phyloP scores from a whole-genome alignment of 2,329 filamentous ascomycete genomes.

The Aspergillus hiratsukae region DNA sequence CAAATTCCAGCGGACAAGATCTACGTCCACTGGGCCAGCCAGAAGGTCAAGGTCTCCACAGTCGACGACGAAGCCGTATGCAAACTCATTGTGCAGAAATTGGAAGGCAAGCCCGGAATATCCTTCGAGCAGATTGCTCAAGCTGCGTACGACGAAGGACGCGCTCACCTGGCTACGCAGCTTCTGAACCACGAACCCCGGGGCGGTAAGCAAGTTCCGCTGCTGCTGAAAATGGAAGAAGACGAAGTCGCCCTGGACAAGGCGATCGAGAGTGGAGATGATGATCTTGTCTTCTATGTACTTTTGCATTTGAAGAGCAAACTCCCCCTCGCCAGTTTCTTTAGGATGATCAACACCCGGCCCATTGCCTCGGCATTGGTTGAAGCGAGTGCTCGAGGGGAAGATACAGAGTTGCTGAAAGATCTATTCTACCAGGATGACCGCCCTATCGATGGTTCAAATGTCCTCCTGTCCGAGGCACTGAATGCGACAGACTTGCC shows the following conservation, averaged over 20 bases:
- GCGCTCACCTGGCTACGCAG: constrained; percentile 81
- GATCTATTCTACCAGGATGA: constrained; percentile 98
- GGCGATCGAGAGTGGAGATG: constrained; percentile 91
- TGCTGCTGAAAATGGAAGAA: constrained; percentile 91
- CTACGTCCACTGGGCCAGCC: constrained; percentile 93
- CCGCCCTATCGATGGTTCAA: constrained; percentile 78
- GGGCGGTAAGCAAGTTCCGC: constrained; percentile 90
- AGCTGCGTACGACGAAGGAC: constrained; percentile 89
- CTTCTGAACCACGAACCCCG: constrained; percentile 90
- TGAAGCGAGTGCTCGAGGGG: constrained; percentile 73
- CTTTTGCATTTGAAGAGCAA: constrained; percentile 85
- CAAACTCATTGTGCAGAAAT: constrained; percentile 75
- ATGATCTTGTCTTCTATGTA: constrained; percentile 86
- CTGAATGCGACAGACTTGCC: constrained; percentile 66
- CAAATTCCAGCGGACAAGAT: constrained; percentile 82
- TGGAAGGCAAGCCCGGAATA: constrained; percentile 84
- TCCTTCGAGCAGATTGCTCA: constrained; percentile 93
- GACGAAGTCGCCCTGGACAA: constrained; percentile 94
- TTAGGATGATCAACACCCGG: constrained; percentile 80
- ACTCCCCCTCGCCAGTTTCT: constrained; percentile 83
- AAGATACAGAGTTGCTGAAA: constrained; percentile 79
- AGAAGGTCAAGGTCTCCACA: constrained; percentile 80
- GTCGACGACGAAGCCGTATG: constrained; percentile 88
- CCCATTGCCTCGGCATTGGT: constrained; percentile 85
- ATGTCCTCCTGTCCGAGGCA: constrained; percentile 81